Conservation (phyloP, 768 basidiomycete genomes). For the Naganishia friedmannii region DNA sequence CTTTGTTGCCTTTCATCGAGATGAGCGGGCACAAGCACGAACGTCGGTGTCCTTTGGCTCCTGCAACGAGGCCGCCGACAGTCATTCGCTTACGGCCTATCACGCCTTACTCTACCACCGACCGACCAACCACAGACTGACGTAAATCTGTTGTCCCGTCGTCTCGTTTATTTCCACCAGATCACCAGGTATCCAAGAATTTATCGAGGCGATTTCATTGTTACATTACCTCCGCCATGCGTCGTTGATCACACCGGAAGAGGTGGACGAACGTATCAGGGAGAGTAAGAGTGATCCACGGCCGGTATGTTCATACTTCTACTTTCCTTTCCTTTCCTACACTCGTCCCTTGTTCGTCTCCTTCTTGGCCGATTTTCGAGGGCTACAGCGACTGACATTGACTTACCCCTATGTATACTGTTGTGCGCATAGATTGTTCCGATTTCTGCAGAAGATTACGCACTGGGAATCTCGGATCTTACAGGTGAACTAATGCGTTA, state of each 20-base stretch:
- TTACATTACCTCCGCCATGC: constrained; percentile 74
- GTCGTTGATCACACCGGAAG: constrained; percentile 60
- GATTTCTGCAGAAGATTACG: constrained; percentile 77
- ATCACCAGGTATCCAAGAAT: constrained; percentile 76
- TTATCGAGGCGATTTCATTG: constrained; percentile 89
- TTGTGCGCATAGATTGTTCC: constrained; percentile 54
- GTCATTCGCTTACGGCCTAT: too few relatives aligned
- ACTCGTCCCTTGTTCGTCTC: too few relatives aligned
- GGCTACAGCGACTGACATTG: neutral
- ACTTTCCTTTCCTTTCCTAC: too few relatives aligned
- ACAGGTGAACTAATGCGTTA: constrained; percentile 97
- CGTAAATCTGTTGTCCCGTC: too few relatives aligned
- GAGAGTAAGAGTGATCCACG: constrained; percentile 48
- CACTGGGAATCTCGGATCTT: constrained; percentile 87
- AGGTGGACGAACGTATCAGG: constrained; percentile 66
- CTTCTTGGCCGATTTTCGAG: too few relatives aligned
- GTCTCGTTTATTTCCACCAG: constrained; percentile 38
- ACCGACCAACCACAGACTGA: too few relatives aligned
- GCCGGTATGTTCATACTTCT: neutral
- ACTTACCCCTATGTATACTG: neutral
- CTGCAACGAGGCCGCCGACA: too few relatives aligned
- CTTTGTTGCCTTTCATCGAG: too few relatives aligned
- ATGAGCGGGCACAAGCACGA: too few relatives aligned
- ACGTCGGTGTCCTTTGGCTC: too few relatives aligned
- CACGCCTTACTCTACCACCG: too few relatives aligned